Base-by-base conservation (phyloP, 345 rosid species). In the Euphorbia pulcherrima region DNA sequence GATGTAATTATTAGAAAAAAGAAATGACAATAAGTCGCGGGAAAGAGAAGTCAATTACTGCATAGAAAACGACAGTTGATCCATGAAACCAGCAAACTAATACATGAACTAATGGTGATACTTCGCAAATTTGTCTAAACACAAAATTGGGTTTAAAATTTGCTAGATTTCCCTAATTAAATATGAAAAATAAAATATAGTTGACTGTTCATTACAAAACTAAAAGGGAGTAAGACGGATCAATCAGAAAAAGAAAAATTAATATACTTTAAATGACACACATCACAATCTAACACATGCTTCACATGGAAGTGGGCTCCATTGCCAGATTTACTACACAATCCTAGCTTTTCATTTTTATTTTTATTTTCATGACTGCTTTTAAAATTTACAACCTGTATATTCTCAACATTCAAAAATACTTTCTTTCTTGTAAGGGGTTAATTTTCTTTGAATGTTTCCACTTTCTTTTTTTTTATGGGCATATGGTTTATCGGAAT, bases 271-370 rank as follows among this genome's bases (percentile, higher is more conserved):
- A 10, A 29, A 51, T n/a, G 27, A 70, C 18, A 41, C 33, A 10
- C 48, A 29, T 41, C 56, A 6, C 60, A 20, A 20, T 64, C 48
- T 21, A 6, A 51, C 76, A 28, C 62, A 20, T 60, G 71, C 35
- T 46, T 73, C 71, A 67, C 71, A 28, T 67, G 71, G 16, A 6
- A 24, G 59, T 53, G 75, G 64, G 68, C 69, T 44, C 65, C 64
- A 57, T 0, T 47, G 60, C 64, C 65, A 72, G 28, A 39, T 33
- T 64, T 64, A 46, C 17, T 17, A 20, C n/a, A 37, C 68, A 37
- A 3, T 37, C 9, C 39, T 44, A 1, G 50, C 50, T 44, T 44
- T 44, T 12, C 50, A 20, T 24, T n/a, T 24, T 35, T 37, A 20
- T 24, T 23, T 5, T 44, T 30, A 18, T 17, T 39, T 52, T 17